Conservation (phyloP, 2,329 filamentous ascomycete genomes). For the Thielaviopsis punctulata region DNA sequence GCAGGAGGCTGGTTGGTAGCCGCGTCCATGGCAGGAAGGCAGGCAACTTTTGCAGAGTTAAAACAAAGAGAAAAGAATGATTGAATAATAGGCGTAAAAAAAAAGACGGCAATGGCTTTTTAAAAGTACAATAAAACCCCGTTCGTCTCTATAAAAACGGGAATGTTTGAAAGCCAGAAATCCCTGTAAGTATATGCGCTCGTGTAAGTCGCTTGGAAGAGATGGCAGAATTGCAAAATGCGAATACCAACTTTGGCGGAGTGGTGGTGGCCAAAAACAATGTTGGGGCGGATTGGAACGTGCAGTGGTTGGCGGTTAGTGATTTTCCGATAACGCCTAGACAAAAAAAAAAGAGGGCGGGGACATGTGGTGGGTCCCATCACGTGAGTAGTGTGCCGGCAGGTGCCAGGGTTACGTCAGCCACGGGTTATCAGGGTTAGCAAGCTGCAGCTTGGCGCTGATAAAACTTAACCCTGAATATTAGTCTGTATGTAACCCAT, state of each 20-base stretch:
- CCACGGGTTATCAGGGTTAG: too few species aligned
- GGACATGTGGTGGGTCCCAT: not conserved
- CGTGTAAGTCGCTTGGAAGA: not conserved
- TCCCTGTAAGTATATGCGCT: not conserved
- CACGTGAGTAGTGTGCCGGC: not conserved
- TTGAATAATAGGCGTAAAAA: too few species aligned
- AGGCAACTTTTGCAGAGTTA: too few species aligned
- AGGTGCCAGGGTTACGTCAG: not conserved
- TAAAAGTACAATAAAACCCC: not conserved
- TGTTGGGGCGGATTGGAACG: conserved; percentile 9
- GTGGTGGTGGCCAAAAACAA: not conserved
- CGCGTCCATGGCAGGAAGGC: not conserved
- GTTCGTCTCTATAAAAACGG: not conserved
- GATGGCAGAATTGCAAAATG: not conserved
- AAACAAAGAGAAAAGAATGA: too few species aligned
- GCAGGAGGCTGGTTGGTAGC: not conserved
- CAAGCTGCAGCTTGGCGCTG: too few species aligned
- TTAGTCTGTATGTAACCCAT: too few species aligned
- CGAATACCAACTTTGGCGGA: not conserved
- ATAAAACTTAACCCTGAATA: too few species aligned
- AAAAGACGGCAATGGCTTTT: not conserved
- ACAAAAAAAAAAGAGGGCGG: not conserved
- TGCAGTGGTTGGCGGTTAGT: conserved; percentile 11
- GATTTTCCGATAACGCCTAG: conserved; percentile 1
- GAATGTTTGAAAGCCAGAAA: not conserved